Evolutionary conservation across 2,329 filamentous ascomycete species (phyloP), one percentile per base, ranked within the genome.

Genomic region (Paraphaeosphaeria minitans): DNA sequence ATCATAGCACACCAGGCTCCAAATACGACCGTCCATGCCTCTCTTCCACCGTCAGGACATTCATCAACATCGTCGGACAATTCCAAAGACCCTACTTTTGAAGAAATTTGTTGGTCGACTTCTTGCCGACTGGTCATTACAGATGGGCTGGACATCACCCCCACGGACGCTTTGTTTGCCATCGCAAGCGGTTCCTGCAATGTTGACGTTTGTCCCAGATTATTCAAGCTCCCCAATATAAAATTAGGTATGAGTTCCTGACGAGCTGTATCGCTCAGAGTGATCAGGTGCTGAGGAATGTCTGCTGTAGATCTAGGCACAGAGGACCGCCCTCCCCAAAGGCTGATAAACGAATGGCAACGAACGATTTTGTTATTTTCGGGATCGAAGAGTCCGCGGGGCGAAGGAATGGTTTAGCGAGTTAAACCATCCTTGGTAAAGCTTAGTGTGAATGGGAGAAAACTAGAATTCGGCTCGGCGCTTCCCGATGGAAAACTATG

Each of bases 1-100:
- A 78, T 67, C 60, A 80, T 76, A 33, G 70, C 68, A 63, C 73
- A 78, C 66, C 74, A 79, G 14, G 77, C 72, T 5, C 78, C 79
- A 4, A 76, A 60, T 0, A 80, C 79, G 2, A 80, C 77, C 0
- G 77, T 70, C 77, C 79, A 81, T 46, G 79, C 78, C 42, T 68
- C 61, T 8, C 70, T 58, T 0, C 79, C 78, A 16, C 79, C 79
- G 57, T 81, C 80, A 0, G 79, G 78, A 55, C 61, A 67, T 10
- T 53, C 43, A 5, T 54, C 33, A 12, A 12, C 13, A n/a, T 47
- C 47, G 7, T 46, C 55, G 13, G 35, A 55, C 13, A 48, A 29
- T 7, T 27, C 49, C 13, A 51, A 33, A 6, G 12, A 14, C 19
- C 35, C 33, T 27, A 35, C 14, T 13, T 51, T 35, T 7, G 31